A percentile compares a stretch with the other conserved stretches of the same genome.
These are phyloP conservation scores for Plantago ovata DNA, from an alignment of 257 asterid genomes.

Conservation along the genomic window DNA sequence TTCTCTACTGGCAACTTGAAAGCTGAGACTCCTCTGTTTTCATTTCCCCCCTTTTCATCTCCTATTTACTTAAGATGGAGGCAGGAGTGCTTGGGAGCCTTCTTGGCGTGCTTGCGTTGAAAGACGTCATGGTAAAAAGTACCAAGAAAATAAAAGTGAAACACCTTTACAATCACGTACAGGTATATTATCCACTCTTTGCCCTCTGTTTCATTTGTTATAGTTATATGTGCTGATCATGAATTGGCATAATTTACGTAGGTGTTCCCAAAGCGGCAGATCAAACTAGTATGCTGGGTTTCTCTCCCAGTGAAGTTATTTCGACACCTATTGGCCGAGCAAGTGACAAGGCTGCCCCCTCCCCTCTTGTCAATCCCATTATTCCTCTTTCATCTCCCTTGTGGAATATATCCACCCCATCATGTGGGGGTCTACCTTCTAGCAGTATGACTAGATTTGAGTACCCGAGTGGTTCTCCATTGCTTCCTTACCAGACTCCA, in stretches of 20 bases:
- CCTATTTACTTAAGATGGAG: constrained; percentile 50
- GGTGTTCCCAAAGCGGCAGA: constrained; percentile 55
- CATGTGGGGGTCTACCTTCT: constrained; percentile 53
- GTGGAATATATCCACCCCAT: constrained; percentile 78
- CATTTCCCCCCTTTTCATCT: not conserved
- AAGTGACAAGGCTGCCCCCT: constrained; percentile 48
- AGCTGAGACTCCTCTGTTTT: not conserved
- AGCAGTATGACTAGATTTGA: constrained; percentile 57
- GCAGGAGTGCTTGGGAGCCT: constrained; percentile 79
- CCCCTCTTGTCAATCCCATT: constrained; percentile 54
- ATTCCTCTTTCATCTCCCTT: constrained; percentile 83
- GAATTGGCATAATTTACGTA: constrained; percentile 33
- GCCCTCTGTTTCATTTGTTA: constrained; percentile 13
- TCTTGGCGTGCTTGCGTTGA: constrained; percentile 86
- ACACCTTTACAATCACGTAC: constrained; percentile 55
- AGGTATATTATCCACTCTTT: constrained; percentile 41
- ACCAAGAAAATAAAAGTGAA: constrained; percentile 43
- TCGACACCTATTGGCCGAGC: constrained; percentile 45
- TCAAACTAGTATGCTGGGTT: constrained; percentile 42
- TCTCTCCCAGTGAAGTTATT: constrained; percentile 48
- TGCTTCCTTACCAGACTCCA: constrained; percentile 71
- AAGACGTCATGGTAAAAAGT: constrained; percentile 51
- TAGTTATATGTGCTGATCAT: constrained; percentile 16
- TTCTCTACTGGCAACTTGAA: constrained; percentile 18
- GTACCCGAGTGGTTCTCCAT: constrained; percentile 68